A percentile compares a stretch with the other conserved stretches of the same genome.
Conservation (phyloP, 306 rosid genomes). For the Trichosanthes truncata region DNA sequence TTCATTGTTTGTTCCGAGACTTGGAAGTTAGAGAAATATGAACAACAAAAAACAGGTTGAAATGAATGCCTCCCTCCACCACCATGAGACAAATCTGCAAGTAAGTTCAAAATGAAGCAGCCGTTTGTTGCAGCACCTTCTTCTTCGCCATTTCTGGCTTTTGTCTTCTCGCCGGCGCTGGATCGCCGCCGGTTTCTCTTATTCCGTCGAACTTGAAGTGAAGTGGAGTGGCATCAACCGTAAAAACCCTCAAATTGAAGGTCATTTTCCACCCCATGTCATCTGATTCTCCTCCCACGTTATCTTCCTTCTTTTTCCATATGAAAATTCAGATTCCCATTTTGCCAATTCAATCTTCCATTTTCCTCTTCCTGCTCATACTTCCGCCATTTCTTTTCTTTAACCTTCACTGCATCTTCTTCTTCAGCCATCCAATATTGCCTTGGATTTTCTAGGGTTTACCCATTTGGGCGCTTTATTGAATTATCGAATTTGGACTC, state of each 20-base stretch:
- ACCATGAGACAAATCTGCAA: not conserved
- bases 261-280: not conserved
- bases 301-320: not conserved
- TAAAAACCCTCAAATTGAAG: not conserved
- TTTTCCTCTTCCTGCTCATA: not conserved
- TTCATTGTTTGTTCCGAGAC: no score
- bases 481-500: not conserved
- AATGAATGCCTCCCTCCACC: not conserved
- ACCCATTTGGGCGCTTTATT: not conserved
- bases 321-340: not conserved
- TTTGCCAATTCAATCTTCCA: not conserved
- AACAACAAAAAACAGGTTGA: no score
- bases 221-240: slow-evolving; percentile 4
- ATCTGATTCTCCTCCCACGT: not conserved
- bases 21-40: no score
- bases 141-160: not conserved
- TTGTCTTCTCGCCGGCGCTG: not conserved
- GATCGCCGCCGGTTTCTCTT: not conserved
- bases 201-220: not conserved
- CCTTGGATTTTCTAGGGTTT: not conserved
- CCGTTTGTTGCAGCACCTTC: not conserved
- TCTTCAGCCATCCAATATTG: not conserved
- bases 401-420: not conserved
- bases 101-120: not conserved
- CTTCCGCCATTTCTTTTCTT: not conserved